These are phyloP conservation scores for Fusarium pininemorale DNA, from an alignment of 2,329 filamentous ascomycete genomes.

Conservation along the genomic window DNA sequence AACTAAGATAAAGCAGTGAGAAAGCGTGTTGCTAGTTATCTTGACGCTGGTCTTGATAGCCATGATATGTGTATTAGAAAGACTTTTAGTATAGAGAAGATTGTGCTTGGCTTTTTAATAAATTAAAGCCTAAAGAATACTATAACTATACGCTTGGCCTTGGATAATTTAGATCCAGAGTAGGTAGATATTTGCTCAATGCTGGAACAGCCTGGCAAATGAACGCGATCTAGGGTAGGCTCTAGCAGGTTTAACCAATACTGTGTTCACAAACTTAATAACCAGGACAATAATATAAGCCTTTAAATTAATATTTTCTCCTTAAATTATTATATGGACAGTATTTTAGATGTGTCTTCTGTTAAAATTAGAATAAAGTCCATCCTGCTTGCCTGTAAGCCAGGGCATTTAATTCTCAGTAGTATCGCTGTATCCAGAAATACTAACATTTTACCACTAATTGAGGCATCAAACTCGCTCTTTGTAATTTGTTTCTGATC, in stretches of 20 bases:
- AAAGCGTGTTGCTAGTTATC: rapidly evolving
- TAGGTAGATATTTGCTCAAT: neutral
- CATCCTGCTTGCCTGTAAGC: rapidly evolving
- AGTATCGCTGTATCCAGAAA: rapidly evolving
- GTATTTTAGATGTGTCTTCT: no score
- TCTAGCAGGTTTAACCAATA: rapidly evolving
- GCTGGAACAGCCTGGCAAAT: no score
- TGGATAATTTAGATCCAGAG: rapidly evolving
- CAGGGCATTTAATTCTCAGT: rapidly evolving
- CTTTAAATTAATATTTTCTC: no score
- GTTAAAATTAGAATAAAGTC: no score
- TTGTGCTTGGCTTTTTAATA: rapidly evolving
- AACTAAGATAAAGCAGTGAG: rapidly evolving
- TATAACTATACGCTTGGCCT: neutral
- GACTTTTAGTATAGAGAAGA: no score
- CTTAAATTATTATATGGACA: rapidly evolving
- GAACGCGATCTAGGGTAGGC: neutral
- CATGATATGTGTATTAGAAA: rapidly evolving
- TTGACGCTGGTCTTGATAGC: rapidly evolving
- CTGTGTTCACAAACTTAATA: rapidly evolving
- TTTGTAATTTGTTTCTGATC: rapidly evolving
- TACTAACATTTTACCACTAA: rapidly evolving
- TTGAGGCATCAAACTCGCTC: no score
- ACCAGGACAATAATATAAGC: no score
- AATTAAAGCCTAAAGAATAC: rapidly evolving